Percentiles rank a stretch among this genome's conserved stretches.
phyloP scores from a whole-genome alignment of 1,139 yeast genomes.

The Saccharomyces hybrid region DNA sequence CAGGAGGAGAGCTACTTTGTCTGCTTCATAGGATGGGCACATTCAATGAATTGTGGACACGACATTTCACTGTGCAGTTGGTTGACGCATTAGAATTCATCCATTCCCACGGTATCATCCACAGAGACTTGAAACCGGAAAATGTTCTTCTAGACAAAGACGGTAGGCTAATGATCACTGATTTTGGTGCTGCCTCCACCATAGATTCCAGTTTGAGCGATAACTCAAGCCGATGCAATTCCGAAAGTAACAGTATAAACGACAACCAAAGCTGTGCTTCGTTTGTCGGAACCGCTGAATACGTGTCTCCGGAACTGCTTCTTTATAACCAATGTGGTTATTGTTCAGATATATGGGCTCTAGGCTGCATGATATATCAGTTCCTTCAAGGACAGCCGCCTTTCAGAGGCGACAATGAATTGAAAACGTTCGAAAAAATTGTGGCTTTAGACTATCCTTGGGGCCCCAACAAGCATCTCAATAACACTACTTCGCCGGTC shows the following conservation, averaged over 20 bases:
- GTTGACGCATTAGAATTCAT: conserved; percentile 66
- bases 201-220: conserved; percentile 32
- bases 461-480: conserved; percentile 25
- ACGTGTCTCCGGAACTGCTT: conserved; percentile 68
- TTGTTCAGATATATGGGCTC: conserved; percentile 75
- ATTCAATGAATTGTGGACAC: conserved; percentile 66
- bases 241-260: not conserved
- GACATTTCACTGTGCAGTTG: conserved; percentile 67
- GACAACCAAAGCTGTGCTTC: conserved; percentile 35
- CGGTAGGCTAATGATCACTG: conserved; percentile 64
- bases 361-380: conserved; percentile 72
- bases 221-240: conserved; percentile 18
- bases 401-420: conserved; percentile 69
- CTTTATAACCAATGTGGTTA: conserved; percentile 64
- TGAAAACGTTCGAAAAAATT: conserved; percentile 61
- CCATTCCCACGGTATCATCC: conserved; percentile 72
- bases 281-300: conserved; percentile 82
- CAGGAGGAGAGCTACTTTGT: conserved; percentile 83
- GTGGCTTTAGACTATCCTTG: conserved; percentile 61
- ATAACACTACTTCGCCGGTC: conserved; percentile 18
- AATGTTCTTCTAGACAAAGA: conserved; percentile 59
- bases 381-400: conserved; percentile 74
- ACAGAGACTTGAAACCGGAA: conserved; percentile 73
- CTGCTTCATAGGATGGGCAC: conserved; percentile 72
- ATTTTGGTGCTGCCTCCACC: conserved; percentile 75